Base-by-base conservation (phyloP, 2,329 filamentous ascomycete species). In the Exophiala dermatitidis region DNA sequence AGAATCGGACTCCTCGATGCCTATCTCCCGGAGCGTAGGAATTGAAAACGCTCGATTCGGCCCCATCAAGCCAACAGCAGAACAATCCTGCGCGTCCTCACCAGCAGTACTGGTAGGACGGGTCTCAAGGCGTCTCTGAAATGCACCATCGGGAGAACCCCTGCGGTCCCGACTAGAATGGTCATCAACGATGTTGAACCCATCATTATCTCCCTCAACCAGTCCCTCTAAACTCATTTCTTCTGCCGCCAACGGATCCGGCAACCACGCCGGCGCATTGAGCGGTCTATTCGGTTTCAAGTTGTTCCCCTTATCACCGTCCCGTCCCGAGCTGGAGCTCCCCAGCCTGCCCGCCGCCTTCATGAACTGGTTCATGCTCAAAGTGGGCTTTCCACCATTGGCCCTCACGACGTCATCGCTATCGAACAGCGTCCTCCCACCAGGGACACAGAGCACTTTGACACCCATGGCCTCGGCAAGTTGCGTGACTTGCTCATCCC, bases 381-480 rank as follows among this genome's bases (percentile, higher is more conserved):
- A 88, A 1, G 85, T 88, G 1, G 86, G 85, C 63, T 85, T 84
- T 0, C 81, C 81, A 12, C 77, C 74, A 66, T 90, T 81, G 48
- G 78, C 73, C 46, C 77, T 74, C 4, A 88, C 83, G 32, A 90
- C 63, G 28, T 82, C 78, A 65, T 89, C 85, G 34, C 81, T 81
- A 68, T 90, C 85, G 74, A 84, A 90, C 5, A 90, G 71, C 3
- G 85, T 90, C 38, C 86, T 74, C 0, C 86, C 86, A 28, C 73
- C 75, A 46, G 72, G 76, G 7, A 78, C 69, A 9, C 36, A 34
- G n/a, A 90, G 72, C 19, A 90, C 83, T 62, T 85, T 66, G 1
- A 90, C 82, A 1, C 85, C 85, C 0, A 83, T 81, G 43, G 80
- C 70, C 59, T 77, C 71, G 3, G 85, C 85, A n/a, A 83, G 68